Evolutionary conservation across 2,329 filamentous ascomycete genomes (phyloP).

Genomic region (Rosellinia necatrix): DNA sequence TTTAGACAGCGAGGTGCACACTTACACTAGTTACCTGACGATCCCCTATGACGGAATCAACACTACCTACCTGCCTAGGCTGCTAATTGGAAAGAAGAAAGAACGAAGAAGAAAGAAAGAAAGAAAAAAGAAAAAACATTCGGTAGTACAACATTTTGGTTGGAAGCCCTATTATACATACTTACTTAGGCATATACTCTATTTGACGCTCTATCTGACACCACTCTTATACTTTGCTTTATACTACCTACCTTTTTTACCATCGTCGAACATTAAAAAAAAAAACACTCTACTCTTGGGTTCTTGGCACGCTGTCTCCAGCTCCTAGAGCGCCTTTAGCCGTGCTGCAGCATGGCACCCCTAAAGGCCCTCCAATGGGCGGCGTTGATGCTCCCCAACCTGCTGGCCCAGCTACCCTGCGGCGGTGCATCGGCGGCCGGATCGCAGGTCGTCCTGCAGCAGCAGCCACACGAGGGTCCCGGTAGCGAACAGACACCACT

Average conservation of each 20-base stretch:
- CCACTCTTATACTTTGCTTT: too few relatives aligned
- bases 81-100: too few relatives aligned
- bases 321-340: constrained; percentile 21
- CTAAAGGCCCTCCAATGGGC: constrained; percentile 29
- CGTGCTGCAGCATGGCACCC: constrained; percentile 33
- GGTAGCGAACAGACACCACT: constrained; percentile 27
- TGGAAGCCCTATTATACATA: too few relatives aligned
- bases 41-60: constrained; percentile 15
- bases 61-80: too few relatives aligned
- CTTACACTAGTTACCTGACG: background rate
- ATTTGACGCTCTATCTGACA: too few relatives aligned
- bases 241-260: too few relatives aligned
- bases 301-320: background rate
- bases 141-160: background rate
- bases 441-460: constrained; percentile 37
- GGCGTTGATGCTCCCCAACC: constrained; percentile 31
- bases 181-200: too few relatives aligned
- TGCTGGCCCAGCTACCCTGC: constrained; percentile 36
- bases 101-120: too few relatives aligned
- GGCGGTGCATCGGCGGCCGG: constrained; percentile 34
- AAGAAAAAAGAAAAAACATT: background rate
- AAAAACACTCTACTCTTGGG: too few relatives aligned
- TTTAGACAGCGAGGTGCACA: background rate
- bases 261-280: too few relatives aligned
- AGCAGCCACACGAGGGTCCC: constrained; percentile 21